Percentiles rank a stretch among this genome's conserved stretches.
Evolutionary conservation across 768 basidiomycete species (phyloP).

Genomic region (Phallus indusiatus): DNA sequence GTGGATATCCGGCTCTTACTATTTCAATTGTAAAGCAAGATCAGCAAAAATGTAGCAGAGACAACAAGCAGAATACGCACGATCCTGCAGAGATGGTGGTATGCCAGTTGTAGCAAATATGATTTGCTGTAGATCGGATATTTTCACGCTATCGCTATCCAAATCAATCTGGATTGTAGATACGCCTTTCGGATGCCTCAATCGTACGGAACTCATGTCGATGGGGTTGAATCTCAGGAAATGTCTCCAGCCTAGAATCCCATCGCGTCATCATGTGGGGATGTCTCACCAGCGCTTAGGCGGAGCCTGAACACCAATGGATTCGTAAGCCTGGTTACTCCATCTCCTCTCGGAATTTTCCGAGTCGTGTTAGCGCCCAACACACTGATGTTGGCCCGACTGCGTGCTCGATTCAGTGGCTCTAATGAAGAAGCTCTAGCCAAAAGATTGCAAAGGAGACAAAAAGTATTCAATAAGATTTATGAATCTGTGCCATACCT

Average conservation of each 20-base stretch:
- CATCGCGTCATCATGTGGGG: neutral
- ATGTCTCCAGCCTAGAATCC: neutral
- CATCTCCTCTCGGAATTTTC: neutral
- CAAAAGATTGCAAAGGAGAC: neutral
- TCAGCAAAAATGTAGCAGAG: conserved; percentile 1
- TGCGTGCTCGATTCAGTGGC: neutral
- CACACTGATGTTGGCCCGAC: neutral
- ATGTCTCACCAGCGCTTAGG: no score
- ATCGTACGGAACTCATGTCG: conserved; percentile 60
- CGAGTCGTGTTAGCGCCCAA: neutral
- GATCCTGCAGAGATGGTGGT: conserved; percentile 62
- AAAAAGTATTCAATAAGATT: neutral
- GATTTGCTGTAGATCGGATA: conserved; percentile 66
- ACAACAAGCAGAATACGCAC: conserved; percentile 36
- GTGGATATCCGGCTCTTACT: conserved; percentile 87
- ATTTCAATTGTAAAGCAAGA: neutral
- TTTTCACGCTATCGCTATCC: conserved; percentile 40
- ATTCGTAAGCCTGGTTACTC: no score
- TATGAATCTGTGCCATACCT: neutral
- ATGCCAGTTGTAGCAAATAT: conserved; percentile 64
- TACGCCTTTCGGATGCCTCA: conserved; percentile 80
- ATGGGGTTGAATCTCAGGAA: neutral
- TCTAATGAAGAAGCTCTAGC: neutral
- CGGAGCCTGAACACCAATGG: no score
- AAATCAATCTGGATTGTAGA: conserved; percentile 65